Evolutionary conservation across 1,284 basidiomycete genomes (phyloP), one percentile per base, ranked within the genome.

Genomic region (Trametes pubescens): DNA sequence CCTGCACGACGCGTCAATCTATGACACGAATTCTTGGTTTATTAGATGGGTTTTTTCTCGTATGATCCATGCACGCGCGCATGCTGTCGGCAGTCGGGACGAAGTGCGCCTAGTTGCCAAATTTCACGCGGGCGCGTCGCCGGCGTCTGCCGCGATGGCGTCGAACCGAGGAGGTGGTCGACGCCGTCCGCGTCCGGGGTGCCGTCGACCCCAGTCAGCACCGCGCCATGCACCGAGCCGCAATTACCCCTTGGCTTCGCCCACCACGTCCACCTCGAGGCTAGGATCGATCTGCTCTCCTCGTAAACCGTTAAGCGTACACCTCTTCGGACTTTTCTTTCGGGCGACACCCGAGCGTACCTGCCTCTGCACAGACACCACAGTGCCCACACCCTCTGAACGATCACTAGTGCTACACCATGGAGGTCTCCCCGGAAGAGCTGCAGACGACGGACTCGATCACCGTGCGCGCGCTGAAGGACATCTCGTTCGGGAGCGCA

Each of bases 401-500:
- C 14, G 7, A 37, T 38, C 8, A 38, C 56, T 5, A 13, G 43
- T 26, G 10, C 26, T 10, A 10, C 49, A 18, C 21, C 22, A 77
- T 77, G 76, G 75, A 77, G 59, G 68, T 74, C 43, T 60, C 75
- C 16, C 75, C 72, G 2, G 72, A 74, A 51, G 74, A 68, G 51
- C 68, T 74, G 52, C 62, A 60, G 55, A 54, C 57, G 57, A 58
- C 67, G 24, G 75, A 73, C 59, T 75, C 78, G 29, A 70, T 77
- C 51, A 72, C 74, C 10, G 64, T 78, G 35, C 77, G 78, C 35
- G 86, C 82, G 18, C 75, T 78, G 21, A 86, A 85, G 73, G 86
- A 88, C 69, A 83, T 89, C 62, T 71, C 79, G 16, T 89, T 86
- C 71, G 87, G 87, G 61, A 86, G 84, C 72, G 75, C 85, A 21